A percentile compares a stretch with the other conserved stretches of the same genome.
Conservation (phyloP, 768 basidiomycete genomes). For the Tremella mesenterica region DNA sequence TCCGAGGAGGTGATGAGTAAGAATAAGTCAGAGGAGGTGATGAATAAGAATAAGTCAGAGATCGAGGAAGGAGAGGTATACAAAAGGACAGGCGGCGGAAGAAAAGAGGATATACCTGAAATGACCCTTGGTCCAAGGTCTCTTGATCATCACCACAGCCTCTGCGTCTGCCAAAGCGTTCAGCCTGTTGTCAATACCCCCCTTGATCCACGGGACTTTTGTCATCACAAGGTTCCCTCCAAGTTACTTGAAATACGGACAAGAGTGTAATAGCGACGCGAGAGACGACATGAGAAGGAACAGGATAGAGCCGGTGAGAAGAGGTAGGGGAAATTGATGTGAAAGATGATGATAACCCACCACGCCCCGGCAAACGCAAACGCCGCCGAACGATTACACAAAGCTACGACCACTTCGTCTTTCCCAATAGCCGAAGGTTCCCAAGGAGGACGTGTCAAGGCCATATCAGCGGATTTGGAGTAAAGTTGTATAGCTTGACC, state of each 20-base stretch:
- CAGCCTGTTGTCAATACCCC: slow-evolving; percentile 29
- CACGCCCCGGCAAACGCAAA: slow-evolving; percentile 67
- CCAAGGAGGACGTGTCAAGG: slow-evolving; percentile 17
- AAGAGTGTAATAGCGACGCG: not conserved
- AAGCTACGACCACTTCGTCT: slow-evolving; percentile 79
- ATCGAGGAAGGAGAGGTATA: not conserved
- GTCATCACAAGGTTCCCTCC: not conserved
- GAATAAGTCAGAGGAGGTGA: not conserved
- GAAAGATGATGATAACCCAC: slow-evolving; percentile 18
- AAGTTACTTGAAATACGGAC: not conserved
- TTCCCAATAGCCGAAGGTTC: slow-evolving; percentile 49
- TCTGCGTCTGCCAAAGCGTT: slow-evolving; percentile 62
- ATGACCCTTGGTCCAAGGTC: slow-evolving; percentile 90
- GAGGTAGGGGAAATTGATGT: not conserved
- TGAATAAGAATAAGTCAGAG: not conserved
- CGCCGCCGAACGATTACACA: slow-evolving; percentile 88
- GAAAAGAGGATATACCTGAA: slow-evolving; percentile 52
- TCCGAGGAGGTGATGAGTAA: not conserved
- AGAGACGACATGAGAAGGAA: not conserved
- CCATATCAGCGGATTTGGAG: slow-evolving; percentile 24
- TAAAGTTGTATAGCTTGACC: slow-evolving; percentile 68
- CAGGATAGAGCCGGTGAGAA: not conserved
- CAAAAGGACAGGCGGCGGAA: not conserved
- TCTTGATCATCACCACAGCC: slow-evolving; percentile 70
- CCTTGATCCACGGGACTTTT: not conserved